Conservation (phyloP, 192 early-diverging fungal genomes). For the Jimgerdemannia lactiflua region DNA sequence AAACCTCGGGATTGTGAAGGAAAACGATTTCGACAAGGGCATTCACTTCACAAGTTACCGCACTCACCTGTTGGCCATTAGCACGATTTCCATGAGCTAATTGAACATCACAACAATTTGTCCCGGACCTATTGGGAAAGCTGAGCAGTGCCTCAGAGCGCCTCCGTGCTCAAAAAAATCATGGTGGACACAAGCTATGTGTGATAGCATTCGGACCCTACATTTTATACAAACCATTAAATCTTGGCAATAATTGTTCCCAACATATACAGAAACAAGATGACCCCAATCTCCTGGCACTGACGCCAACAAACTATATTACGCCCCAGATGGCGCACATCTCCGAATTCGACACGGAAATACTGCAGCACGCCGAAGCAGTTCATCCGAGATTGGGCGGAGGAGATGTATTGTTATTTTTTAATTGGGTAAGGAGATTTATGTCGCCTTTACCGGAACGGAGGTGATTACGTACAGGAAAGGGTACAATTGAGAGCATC, state of each 20-base stretch:
- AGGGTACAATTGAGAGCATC: too few relatives aligned
- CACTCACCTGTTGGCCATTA: conserved; percentile 51
- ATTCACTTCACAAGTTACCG: conserved; percentile 60
- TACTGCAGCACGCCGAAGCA: conserved; percentile 86
- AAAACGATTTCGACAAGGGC: conserved; percentile 48
- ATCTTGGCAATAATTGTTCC: background rate
- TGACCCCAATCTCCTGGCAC: conserved; percentile 26
- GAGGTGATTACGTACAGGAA: too few relatives aligned
- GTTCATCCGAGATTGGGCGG: conserved; percentile 94
- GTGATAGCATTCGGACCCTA: background rate
- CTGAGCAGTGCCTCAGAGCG: conserved; percentile 63
- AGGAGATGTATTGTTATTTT: conserved; percentile 48
- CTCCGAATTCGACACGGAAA: conserved; percentile 81
- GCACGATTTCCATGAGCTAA: conserved; percentile 53
- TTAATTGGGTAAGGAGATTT: background rate
- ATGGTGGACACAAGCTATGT: conserved; percentile 24
- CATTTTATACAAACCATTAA: background rate
- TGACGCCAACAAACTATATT: conserved; percentile 19
- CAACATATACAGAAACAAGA: background rate
- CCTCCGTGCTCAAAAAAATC: conserved; percentile 51
- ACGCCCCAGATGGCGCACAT: conserved; percentile 32
- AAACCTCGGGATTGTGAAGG: conserved; percentile 29
- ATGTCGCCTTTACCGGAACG: too few relatives aligned
- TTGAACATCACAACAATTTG: conserved; percentile 58
- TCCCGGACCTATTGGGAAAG: conserved; percentile 58